These are phyloP conservation scores for Rhododendron vialii DNA, from an alignment of 148 eudicot genomes.

Conservation along the genomic window DNA sequence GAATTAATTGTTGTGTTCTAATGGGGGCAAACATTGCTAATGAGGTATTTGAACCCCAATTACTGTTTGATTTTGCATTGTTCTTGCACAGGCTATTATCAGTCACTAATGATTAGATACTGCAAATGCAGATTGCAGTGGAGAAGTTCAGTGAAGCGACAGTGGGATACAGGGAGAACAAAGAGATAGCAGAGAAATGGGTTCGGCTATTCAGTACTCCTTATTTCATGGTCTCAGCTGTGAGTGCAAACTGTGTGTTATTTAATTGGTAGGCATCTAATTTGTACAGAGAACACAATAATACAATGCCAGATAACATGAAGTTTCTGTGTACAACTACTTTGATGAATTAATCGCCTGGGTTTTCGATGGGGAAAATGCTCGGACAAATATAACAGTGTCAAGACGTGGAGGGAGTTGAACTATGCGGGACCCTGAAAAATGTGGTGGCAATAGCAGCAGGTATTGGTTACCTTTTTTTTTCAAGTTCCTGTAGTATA, in stretches of 20 bases:
- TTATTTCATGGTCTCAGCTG: slow-evolving; percentile 77
- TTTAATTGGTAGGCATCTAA: neutral
- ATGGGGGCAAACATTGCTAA: slow-evolving; percentile 98
- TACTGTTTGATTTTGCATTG: neutral
- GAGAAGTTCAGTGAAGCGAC: slow-evolving; percentile 98
- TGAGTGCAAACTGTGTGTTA: slow-evolving; percentile 33
- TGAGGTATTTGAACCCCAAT: slow-evolving; percentile 45
- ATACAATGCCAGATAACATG: neutral
- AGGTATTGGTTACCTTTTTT: slow-evolving; percentile 38
- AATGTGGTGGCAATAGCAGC: slow-evolving; percentile 95
- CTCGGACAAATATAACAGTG: slow-evolving; percentile 38
- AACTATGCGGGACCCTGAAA: slow-evolving; percentile 91
- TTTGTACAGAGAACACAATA: neutral
- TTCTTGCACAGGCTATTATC: neutral
- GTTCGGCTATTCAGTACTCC: slow-evolving; percentile 68
- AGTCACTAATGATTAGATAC: neutral
- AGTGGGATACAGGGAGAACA: slow-evolving; percentile 61
- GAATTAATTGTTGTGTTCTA: slow-evolving; percentile 70
- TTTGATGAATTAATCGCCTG: neutral
- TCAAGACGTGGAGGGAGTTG: slow-evolving; percentile 96
- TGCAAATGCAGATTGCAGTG: slow-evolving; percentile 67
- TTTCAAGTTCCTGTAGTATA: neutral
- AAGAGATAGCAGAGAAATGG: slow-evolving; percentile 83
- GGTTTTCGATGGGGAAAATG: slow-evolving; percentile 10
- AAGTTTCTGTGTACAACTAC: neutral